Evolutionary conservation across 441 rosid genomes (phyloP).

Genomic region (Gossypium davidsonii): DNA sequence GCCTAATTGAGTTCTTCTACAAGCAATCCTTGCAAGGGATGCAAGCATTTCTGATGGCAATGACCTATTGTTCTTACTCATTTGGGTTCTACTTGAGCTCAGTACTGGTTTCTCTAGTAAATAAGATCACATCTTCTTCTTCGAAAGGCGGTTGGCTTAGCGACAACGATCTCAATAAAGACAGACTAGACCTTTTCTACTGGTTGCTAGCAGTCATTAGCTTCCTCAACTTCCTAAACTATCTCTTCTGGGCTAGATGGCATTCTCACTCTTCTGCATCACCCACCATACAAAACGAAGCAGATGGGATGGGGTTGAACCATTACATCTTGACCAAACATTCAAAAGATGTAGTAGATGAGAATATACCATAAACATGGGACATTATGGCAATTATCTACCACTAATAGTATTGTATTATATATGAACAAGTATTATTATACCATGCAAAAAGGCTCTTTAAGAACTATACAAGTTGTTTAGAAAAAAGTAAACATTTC

Average conservation of each 20-base stretch:
- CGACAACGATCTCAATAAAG: slow-evolving; percentile 64
- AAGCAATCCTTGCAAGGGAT: slow-evolving; percentile 74
- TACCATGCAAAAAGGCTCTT: not conserved
- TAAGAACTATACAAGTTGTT: not conserved
- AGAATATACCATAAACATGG: slow-evolving; percentile 21
- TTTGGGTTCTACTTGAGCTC: slow-evolving; percentile 90
- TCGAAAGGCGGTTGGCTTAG: slow-evolving; percentile 60
- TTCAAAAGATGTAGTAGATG: slow-evolving; percentile 30
- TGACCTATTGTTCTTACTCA: slow-evolving; percentile 84
- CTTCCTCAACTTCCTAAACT: slow-evolving; percentile 60
- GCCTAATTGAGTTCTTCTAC: slow-evolving; percentile 89
- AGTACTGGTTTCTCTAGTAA: slow-evolving; percentile 64
- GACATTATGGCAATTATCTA: not conserved
- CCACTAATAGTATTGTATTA: slow-evolving; percentile 10
- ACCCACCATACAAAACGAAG: slow-evolving; percentile 2
- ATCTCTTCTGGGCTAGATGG: slow-evolving; percentile 75
- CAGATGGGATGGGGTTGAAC: slow-evolving; percentile 10
- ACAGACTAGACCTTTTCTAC: slow-evolving; percentile 73
- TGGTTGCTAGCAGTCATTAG: slow-evolving; percentile 81
- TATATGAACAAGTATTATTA: not conserved
- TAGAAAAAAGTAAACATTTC: not conserved
- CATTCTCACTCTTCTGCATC: slow-evolving; percentile 28
- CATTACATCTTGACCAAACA: slow-evolving; percentile 15
- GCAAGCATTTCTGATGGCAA: slow-evolving; percentile 72
- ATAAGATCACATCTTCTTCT: slow-evolving; percentile 46